A percentile compares a stretch with the other conserved stretches of the same genome.
Evolutionary conservation across 2,329 filamentous ascomycete species (phyloP).

Genomic region (Paecilomyces variotii): DNA sequence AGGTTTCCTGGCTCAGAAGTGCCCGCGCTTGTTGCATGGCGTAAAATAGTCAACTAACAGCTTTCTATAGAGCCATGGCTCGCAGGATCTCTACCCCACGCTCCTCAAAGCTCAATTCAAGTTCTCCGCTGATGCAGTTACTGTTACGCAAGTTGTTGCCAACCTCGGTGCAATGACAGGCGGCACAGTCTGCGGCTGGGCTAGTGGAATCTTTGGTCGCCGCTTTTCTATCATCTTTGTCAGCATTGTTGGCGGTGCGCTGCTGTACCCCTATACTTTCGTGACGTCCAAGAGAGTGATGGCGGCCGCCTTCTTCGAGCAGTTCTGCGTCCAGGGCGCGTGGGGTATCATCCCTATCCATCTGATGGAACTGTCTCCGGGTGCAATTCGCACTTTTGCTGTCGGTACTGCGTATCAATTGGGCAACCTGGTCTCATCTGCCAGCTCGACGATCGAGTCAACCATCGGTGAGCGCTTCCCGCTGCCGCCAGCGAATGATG

Average conservation of each 20-base stretch:
- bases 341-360: slow-evolving; percentile 69
- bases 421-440: slow-evolving; percentile 53
- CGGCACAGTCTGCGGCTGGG: slow-evolving; percentile 60
- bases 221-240: slow-evolving; percentile 61
- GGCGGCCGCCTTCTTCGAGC: slow-evolving; percentile 75
- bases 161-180: slow-evolving; percentile 64
- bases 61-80: slow-evolving; percentile 54
- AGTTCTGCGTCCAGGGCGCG: slow-evolving; percentile 69
- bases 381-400: slow-evolving; percentile 53
- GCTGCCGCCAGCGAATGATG: slow-evolving; percentile 48
- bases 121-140: slow-evolving; percentile 51
- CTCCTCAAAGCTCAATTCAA: slow-evolving; percentile 52
- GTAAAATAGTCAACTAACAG: slow-evolving; percentile 5
- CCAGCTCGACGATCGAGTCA: slow-evolving; percentile 66
- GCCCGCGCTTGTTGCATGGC: background rate
- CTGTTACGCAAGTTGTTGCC: slow-evolving; percentile 63
- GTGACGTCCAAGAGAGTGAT: slow-evolving; percentile 56
- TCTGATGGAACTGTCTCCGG: slow-evolving; percentile 56
- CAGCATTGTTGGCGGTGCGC: slow-evolving; percentile 58
- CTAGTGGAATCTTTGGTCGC: slow-evolving; percentile 61
- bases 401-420: slow-evolving; percentile 58
- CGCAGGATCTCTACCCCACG: slow-evolving; percentile 57
- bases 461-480: slow-evolving; percentile 69
- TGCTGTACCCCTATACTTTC: slow-evolving; percentile 80
- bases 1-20: background rate